Evolutionary conservation across 768 basidiomycete species (phyloP).

Genomic region (Tulasnella sp.): DNA sequence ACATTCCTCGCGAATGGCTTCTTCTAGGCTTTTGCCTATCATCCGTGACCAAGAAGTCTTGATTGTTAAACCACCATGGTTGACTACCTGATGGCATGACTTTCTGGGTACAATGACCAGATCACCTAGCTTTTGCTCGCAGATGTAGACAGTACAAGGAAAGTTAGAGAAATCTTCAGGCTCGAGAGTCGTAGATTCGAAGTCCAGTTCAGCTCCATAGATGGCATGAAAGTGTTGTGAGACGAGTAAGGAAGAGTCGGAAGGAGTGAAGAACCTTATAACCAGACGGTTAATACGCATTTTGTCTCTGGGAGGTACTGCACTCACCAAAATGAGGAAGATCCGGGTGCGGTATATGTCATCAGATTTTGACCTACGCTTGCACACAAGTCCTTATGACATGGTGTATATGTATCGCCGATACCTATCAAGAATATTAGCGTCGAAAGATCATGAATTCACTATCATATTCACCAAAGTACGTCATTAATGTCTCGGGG

Average conservation of each 20-base stretch:
- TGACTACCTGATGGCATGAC: conserved; percentile 63
- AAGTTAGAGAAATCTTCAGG: not conserved
- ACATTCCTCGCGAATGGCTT: conserved; percentile 57
- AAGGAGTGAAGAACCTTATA: conserved; percentile 58
- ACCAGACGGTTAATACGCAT: not conserved
- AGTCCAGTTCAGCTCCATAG: conserved; percentile 49
- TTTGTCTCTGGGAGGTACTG: not conserved
- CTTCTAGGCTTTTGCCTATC: conserved; percentile 47
- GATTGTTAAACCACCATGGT: conserved; percentile 64
- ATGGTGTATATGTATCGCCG: conserved; percentile 72
- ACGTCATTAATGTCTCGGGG: conserved; percentile 76
- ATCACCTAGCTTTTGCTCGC: conserved; percentile 64
- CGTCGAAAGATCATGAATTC: not conserved
- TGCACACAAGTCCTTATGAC: conserved; percentile 73
- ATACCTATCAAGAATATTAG: conserved; percentile 32
- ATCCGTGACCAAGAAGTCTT: conserved; percentile 83
- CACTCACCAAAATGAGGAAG: conserved; percentile 45
- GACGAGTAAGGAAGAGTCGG: conserved; percentile 41
- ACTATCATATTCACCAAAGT: conserved; percentile 28
- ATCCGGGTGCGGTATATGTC: conserved; percentile 61
- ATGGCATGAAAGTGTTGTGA: conserved; percentile 41
- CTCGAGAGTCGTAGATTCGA: conserved; percentile 36
- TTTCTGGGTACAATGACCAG: conserved; percentile 68
- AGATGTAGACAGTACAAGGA: conserved; percentile 39
- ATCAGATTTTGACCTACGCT: conserved; percentile 80